Conservation (phyloP, 305 asterid species). For the Ilex paraguariensis region DNA sequence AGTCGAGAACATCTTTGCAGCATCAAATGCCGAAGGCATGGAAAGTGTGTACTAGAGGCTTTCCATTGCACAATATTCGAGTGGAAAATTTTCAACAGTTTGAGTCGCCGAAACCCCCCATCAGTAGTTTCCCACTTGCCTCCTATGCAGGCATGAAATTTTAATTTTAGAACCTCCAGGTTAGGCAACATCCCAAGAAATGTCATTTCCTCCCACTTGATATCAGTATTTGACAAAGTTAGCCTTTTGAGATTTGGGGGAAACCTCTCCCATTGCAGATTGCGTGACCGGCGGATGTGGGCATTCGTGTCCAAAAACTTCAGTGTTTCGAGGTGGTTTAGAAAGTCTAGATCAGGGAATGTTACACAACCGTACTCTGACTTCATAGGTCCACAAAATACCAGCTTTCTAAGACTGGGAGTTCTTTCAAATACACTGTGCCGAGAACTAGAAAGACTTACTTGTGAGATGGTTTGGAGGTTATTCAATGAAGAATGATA, state of each 20-base stretch:
- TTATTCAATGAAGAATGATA: no score
- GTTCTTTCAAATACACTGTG: no score
- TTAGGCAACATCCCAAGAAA: slow-evolving; percentile 26
- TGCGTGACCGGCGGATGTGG: no score
- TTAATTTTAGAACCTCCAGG: slow-evolving; percentile 28
- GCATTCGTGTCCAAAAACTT: no score
- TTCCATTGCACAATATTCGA: slow-evolving; percentile 24
- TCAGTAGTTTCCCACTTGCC: slow-evolving; percentile 23
- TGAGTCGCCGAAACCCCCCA: slow-evolving; percentile 25
- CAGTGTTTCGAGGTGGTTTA: no score
- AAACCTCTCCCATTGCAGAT: not conserved
- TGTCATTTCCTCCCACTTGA: slow-evolving; percentile 29
- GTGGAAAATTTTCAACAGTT: slow-evolving; percentile 23
- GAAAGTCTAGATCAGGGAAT: no score
- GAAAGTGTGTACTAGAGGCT: slow-evolving; percentile 26
- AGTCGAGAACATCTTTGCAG: slow-evolving; percentile 16
- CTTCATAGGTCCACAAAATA: no score
- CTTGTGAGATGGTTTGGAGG: no score
- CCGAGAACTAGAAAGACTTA: no score
- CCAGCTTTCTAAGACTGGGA: no score
- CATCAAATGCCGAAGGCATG: slow-evolving; percentile 17
- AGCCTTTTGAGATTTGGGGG: slow-evolving; percentile 30
- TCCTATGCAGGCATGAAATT: slow-evolving; percentile 22
- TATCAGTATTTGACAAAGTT: slow-evolving; percentile 23
- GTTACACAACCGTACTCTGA: no score